phyloP scores from a whole-genome alignment of 495 filamentous ascomycete genomes.

The Sabuloglossum arenarium region DNA sequence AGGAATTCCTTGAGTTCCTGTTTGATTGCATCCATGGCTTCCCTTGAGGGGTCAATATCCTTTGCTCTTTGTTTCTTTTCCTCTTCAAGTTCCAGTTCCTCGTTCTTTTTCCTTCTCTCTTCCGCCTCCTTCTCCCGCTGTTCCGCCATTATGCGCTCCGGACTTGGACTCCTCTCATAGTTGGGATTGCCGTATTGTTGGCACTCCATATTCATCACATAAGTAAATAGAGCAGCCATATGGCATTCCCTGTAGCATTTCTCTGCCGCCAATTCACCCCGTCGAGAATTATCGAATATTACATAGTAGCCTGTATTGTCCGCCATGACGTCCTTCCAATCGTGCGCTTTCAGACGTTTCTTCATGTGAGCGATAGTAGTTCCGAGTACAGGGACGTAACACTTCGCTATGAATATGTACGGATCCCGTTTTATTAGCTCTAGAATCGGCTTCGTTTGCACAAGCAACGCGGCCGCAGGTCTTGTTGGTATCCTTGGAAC shows the following conservation, averaged over 20 bases:
- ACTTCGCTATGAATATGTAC: constrained; percentile 78
- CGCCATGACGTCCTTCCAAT: constrained; percentile 54
- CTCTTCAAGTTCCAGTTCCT: constrained; percentile 59
- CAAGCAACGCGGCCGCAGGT: constrained; percentile 20
- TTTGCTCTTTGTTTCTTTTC: constrained; percentile 67
- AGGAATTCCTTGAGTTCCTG: constrained; percentile 71
- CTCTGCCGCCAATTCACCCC: constrained; percentile 59
- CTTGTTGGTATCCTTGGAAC: constrained; percentile 8
- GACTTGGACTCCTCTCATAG: constrained; percentile 41
- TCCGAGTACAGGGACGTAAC: constrained; percentile 69
- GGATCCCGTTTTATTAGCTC: constrained; percentile 56
- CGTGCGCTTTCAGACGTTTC: constrained; percentile 60
- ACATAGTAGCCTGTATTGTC: constrained; percentile 84
- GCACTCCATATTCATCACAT: constrained; percentile 79
- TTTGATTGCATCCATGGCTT: constrained; percentile 53
- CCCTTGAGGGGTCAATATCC: constrained; percentile 68
- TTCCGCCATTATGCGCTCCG: constrained; percentile 28
- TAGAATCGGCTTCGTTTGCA: constrained; percentile 40
- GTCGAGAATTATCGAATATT: constrained; percentile 53
- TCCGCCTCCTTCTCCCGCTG: constrained; percentile 31
- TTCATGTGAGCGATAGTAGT: constrained; percentile 70
- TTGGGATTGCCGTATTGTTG: constrained; percentile 46
- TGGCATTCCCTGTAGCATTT: constrained; percentile 54
- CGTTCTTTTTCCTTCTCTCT: constrained; percentile 40
- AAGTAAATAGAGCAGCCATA: constrained; percentile 67